These are phyloP conservation scores for Schizonepeta tenuifolia DNA, from an alignment of 257 asterid species.

Conservation along the genomic window DNA sequence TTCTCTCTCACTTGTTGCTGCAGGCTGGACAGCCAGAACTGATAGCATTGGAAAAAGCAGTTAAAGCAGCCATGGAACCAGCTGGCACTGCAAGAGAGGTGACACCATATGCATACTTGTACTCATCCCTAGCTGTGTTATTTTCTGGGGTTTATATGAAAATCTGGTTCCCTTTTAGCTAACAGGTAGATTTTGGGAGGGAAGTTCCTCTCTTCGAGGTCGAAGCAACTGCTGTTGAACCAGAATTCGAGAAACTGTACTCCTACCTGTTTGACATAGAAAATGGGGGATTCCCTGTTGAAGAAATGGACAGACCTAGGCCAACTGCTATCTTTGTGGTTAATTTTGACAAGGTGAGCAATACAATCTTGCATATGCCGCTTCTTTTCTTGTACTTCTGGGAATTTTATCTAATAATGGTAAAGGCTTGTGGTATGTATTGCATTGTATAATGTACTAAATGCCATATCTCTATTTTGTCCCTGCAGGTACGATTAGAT, in stretches of 20 bases:
- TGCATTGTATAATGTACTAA: not conserved
- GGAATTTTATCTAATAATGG: constrained; percentile 7
- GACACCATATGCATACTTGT: constrained; percentile 37
- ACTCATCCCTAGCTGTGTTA: constrained; percentile 16
- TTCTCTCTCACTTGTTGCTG: constrained; percentile 32
- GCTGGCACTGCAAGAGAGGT: constrained; percentile 99
- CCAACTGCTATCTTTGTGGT: constrained; percentile 88
- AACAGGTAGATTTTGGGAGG: constrained; percentile 91
- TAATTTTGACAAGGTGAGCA: constrained; percentile 87
- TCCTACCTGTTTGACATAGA: constrained; percentile 85
- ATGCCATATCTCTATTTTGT: constrained; percentile 12
- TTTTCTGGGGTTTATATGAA: constrained; percentile 29
- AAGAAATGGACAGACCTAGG: constrained; percentile 82
- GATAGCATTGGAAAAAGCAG: constrained; percentile 80
- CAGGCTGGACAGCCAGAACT: constrained; percentile 94
- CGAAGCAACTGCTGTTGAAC: constrained; percentile 86
- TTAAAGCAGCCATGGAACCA: constrained; percentile 73
- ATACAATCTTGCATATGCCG: constrained; percentile 26
- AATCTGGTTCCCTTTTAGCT: constrained; percentile 36
- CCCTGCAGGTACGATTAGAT: constrained; percentile 79
- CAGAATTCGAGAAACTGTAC: constrained; percentile 89
- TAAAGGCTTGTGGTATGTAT: constrained; percentile 26
- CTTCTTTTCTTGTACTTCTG: constrained; percentile 25
- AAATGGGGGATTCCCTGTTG: constrained; percentile 58
- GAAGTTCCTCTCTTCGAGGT: constrained; percentile 95